Evolutionary conservation across 169 alveolate species (phyloP), one percentile per base, ranked within the genome.

Genomic region (Cryptosporidium bovis): DNA sequence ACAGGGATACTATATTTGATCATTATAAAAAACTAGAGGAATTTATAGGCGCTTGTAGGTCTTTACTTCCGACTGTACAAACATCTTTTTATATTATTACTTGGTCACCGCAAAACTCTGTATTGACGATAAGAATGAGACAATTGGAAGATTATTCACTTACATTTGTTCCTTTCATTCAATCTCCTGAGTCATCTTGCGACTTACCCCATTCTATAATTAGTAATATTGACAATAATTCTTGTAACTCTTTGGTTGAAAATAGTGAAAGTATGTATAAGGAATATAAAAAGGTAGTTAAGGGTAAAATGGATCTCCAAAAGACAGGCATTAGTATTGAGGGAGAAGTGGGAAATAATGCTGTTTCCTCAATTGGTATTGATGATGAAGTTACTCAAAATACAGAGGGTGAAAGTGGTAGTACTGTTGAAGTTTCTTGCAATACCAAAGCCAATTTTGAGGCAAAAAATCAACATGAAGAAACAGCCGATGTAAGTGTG

Each of bases 31-130:
- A 77, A 33, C 44, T 77, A 15, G 87, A 77, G 33, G 87, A 77
- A 62, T 77, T 77, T 77, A 77, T 77, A 12, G 87, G 77, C 24
- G 87, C 87, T 3, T 77, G 65, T 40, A 56, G 87, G 15, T 77
- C 87, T 34, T 50, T 77, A 10, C 71, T 77, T 46, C 87, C 87
- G 44, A 77, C 87, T 29, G 64, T 77, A 7, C 87, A 77, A 33
- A 60, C 87, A 13, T 44, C 87, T 15, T 77, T 77, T 44, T 77
- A 77, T 31, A 77, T 77, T 24, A 77, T 77, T 24, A 77, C 87
- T 24, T 77, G 87, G 87, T 77, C 87, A 3, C 87, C 87, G 24
- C 33, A 64, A 12, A 50, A 77, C 24, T 77, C 69, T n/a, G 51
- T 58, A 6, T 24, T 77, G 64, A 58, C 44, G 12, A 77, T 77